Evolutionary conservation across 306 rosid genomes (phyloP), one percentile per base, ranked within the genome.

Genomic region (Argentina anserina): DNA sequence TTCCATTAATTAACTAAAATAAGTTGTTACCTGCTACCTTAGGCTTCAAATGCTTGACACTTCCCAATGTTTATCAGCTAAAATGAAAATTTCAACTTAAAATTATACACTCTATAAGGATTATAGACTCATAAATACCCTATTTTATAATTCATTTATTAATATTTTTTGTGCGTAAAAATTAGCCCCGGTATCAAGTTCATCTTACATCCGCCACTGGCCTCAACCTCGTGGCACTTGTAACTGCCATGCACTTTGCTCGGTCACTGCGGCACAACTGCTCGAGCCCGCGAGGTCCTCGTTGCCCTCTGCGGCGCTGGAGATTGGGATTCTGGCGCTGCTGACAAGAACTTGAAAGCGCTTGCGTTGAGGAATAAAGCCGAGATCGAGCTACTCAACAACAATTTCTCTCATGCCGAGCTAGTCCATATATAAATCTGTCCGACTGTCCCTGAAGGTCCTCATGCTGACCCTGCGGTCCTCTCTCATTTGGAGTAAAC

Each of bases 361-460:
- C 92, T 90, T 65, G 92, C 97, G 31, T 67, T 90, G 69, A 86
- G 89, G 80, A 89, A 87, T 83, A 87, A 83, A 36, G 97, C 93
- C 2, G 84, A 83, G 69, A 33, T 46, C 53, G 90, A 83, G 70
- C 74, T 77, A 25, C 49, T 69, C 10, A 82, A 78, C 12, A 73
- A 78, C 18, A 82, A 89, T 80, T 89, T 89, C 75, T 31, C 77
- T 3, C 75, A 86, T 75, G 96, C 96, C 41, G 96, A 89, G 66
- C 99, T 81, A 95, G 79, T 3, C 96, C 94, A 74, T 84, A 78
- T 18, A 95, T 87, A n/a, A n/a, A n/a, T n/a, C n/a, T n/a, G n/a
- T n/a, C n/a, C n/a, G n/a, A n/a, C 81, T 95, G 97, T 0, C 84
- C 87, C 70, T 95, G 97, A 52, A 95, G 95, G 78, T 91, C 97